Evolutionary conservation across 2,329 filamentous ascomycete genomes (phyloP), one percentile per base, ranked within the genome.

Genomic region (Sclerotinia glacialis): DNA sequence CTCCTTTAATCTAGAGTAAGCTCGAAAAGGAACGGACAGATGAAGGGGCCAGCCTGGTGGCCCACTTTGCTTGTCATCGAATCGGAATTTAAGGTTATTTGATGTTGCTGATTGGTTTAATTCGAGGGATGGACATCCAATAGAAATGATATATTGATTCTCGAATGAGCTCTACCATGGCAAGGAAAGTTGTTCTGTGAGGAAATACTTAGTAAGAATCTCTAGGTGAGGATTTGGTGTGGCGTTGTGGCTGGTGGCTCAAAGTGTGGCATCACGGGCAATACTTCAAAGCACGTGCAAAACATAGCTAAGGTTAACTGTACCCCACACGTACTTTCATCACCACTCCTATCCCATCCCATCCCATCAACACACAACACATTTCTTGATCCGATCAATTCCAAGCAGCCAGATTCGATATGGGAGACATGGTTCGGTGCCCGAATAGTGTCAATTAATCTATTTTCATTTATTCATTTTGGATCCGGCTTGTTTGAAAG

Each of bases 1-100:
- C 14, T 21, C 31, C n/a, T 21, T 23, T 37, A 60, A 60, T 54
- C 52, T 54, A 37, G 52, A 14, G 52, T 49, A 34, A 49, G 56
- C 44, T 49, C 18, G 12, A 9, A 37, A 34, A 60, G 56, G 44
- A 47, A 49, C 18, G 0, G 7, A 60, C 37, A 40, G 37, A 40
- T 40, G 28, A 47, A 23, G 14, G 23, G 34, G 12, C n/a, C n/a
- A n/a, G n/a, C n/a, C n/a, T n/a, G n/a, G n/a, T n/a, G n/a, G n/a
- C 44, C 42, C 14, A 28, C 9, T 26, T 59, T 47, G 26, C 7
- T 9, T 9, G 2, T 34, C 21, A 23, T 37, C 34, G 14, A 9
- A 26, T 37, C 18, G n/a, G 44, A 31, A 18, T 60, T 23, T 23
- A 47, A 60, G 56, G 42, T 37, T 37, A 59, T 37, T 49, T 4